Base-by-base conservation (phyloP, 805 yeast genomes). In the Wickerhamiella azymoides region DNA sequence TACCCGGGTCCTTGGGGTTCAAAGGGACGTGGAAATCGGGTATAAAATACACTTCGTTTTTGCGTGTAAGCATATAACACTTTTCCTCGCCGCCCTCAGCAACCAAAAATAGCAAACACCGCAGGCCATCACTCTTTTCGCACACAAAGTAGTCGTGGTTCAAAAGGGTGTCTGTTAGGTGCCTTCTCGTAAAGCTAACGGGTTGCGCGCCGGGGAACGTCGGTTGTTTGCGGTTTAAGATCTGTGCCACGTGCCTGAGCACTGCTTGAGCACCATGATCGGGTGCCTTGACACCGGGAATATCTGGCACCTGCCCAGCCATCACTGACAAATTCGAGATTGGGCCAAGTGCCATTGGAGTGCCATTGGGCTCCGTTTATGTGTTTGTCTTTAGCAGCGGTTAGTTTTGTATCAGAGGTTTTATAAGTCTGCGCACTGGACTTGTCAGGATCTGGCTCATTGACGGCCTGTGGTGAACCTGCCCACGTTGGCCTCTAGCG, bases 51-150 rank as follows among this genome's bases (percentile, higher is more conserved):
- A 80, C 92, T 51, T 88, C 93, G 57, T 85, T 84, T 52, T 81
- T 89, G 57, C 99, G 71, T 26, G 93, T 89, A 35, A 92, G 80
- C 52, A 92, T 67, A 57, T 86, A 92, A 7, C 85, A 83, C 3
- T 93, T 89, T 60, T 92, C 97, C 40, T 84, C 89, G 25, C 77
- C 78, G n/a, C 42, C 39, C 25, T 47, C 50, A 17, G 48, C 50
- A 5, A 47, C 50, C 21, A 68, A 62, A 52, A 74, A 71, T 69
- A 92, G 68, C 45, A 92, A 66, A 48, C 93, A 85, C 45, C 99
- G 69, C 41, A 89, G 66, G 0, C 99, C 99, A 63, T 92, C 98
- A 0, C 92, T 76, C 60, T 92, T 92, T 57, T 92, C 99, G 65
- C 98, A 93, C 0, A 92, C 98, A 53, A 78, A 79, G 59, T 88